Evolutionary conservation across 2,329 filamentous ascomycete genomes (phyloP).

Genomic region (Plectosphaerella plurivora): DNA sequence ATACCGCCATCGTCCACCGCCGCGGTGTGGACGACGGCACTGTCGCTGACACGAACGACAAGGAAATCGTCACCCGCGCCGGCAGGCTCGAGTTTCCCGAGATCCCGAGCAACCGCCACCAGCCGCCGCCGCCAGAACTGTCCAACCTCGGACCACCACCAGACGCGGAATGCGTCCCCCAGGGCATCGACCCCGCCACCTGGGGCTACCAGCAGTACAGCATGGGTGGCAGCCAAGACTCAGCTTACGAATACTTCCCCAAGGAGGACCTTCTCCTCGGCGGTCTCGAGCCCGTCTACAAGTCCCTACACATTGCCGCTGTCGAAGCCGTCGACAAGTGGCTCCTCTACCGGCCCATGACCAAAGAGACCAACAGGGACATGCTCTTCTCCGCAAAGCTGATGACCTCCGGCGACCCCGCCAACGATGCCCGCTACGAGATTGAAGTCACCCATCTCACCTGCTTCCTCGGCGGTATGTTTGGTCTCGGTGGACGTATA

Average conservation of each 20-base stretch:
- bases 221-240: slow-evolving; percentile 64
- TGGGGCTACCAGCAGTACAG: slow-evolving; percentile 45
- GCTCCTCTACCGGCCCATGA: slow-evolving; percentile 75
- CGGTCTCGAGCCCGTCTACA: slow-evolving; percentile 68
- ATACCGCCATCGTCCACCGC: neutral
- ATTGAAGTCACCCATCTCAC: slow-evolving; percentile 62
- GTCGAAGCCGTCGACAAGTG: slow-evolving; percentile 66
- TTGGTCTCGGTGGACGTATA: slow-evolving; percentile 59
- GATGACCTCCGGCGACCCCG: slow-evolving; percentile 37
- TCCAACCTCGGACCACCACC: slow-evolving; percentile 26
- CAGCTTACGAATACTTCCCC: slow-evolving; percentile 67
- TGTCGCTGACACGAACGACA: slow-evolving; percentile 3
- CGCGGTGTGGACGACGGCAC: slow-evolving; percentile 21
- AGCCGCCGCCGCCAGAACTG: slow-evolving; percentile 17
- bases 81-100: neutral
- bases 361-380: slow-evolving; percentile 44
- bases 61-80: neutral
- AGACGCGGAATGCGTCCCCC: slow-evolving; percentile 49
- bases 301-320: slow-evolving; percentile 64
- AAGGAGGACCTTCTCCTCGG: slow-evolving; percentile 71
- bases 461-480: slow-evolving; percentile 69
- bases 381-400: slow-evolving; percentile 70
- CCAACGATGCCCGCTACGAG: slow-evolving; percentile 35
- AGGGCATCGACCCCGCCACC: slow-evolving; percentile 50
- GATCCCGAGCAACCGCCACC: neutral